These are phyloP conservation scores for Trichoderma citrinoviride DNA, from an alignment of 2,329 filamentous ascomycete species.

Conservation along the genomic window DNA sequence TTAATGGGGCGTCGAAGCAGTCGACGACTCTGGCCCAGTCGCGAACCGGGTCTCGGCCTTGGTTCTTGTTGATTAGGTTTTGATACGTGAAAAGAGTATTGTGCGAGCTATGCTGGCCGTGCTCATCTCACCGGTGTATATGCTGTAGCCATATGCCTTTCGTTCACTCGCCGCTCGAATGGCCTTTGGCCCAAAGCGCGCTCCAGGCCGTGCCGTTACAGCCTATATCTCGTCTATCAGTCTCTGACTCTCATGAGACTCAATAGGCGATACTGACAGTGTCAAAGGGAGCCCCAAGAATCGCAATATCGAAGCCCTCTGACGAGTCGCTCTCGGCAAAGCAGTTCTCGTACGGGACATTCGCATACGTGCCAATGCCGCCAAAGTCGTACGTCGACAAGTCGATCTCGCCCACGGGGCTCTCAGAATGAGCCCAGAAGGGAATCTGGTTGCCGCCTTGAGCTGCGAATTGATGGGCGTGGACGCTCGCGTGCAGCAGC, in stretches of 20 bases:
- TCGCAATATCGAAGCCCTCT: constrained; percentile 30
- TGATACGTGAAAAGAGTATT: neutral
- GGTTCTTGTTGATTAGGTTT: neutral
- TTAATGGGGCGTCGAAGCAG: constrained; percentile 62
- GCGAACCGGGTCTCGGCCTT: constrained; percentile 25
- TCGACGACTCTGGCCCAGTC: constrained; percentile 73
- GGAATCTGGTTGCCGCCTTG: constrained; percentile 22
- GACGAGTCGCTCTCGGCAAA: constrained; percentile 24
- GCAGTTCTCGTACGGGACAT: constrained; percentile 29
- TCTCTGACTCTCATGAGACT: no score
- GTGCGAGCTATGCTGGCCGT: no score
- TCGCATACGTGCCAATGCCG: constrained; percentile 29
- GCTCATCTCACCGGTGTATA: constrained; percentile 23
- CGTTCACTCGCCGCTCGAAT: constrained; percentile 76
- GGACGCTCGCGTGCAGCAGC: neutral
- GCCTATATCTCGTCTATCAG: constrained; percentile 16
- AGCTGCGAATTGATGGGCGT: constrained; percentile 3
- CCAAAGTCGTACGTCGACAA: constrained; percentile 23
- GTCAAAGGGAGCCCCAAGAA: constrained; percentile 33
- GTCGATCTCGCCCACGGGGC: constrained; percentile 21
- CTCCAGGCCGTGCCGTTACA: constrained; percentile 27
- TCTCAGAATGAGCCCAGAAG: constrained; percentile 23
- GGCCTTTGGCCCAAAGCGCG: constrained; percentile 77
- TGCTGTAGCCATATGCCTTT: constrained; percentile 35
- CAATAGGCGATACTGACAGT: constrained; percentile 26